Evolutionary conservation across 139 green algal species (phyloP), one percentile per base, ranked within the genome.

Genomic region (Chlamydomonas asymmetrica): DNA sequence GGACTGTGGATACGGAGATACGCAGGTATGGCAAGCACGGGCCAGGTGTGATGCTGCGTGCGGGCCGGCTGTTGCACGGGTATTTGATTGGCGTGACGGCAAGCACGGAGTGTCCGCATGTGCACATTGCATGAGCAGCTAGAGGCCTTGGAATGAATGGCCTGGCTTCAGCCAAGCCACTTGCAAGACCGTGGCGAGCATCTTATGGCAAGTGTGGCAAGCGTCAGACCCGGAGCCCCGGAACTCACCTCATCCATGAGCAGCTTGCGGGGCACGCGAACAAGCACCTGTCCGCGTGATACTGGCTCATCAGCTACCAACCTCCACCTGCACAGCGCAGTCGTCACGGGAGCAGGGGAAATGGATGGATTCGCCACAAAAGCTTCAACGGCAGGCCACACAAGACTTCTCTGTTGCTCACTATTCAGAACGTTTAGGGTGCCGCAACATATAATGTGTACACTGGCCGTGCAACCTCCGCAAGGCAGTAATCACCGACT

Each of bases 201-300:
- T 16, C 23, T 29, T 16, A 41, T 5, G 18, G 60, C 62, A 50
- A 54, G 60, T 8, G 5, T 43, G 71, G 2, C 66, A 88, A 80
- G 74, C 86, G 80, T 80, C 84, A 89, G 29, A 84, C 76, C 13
- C 61, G 38, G 2, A 89, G 66, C 29, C 75, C 49, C 35, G 43
- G 81, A 74, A 50, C 60, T 85, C 43, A 84, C 73, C 0, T 63
- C 66, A 10, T 52, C 87, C 64, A 90, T 81, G 4, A 88, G 61
- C 48, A 88, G 67, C 13, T 23, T 22, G 6, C 81, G 45, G 0
- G 86, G 83, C 10, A 91, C 77, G 0, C 72, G 69, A 32, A 89
- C 73, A 39, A 91, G 73, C 43, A 63, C 38, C 31, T 82, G 63
- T 5, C 79, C 76, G 13, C 69, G 54, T 1, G 40, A 7, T 0